Base-by-base conservation (phyloP, 2,329 filamentous ascomycete genomes). In the Calonectria ilicicola region DNA sequence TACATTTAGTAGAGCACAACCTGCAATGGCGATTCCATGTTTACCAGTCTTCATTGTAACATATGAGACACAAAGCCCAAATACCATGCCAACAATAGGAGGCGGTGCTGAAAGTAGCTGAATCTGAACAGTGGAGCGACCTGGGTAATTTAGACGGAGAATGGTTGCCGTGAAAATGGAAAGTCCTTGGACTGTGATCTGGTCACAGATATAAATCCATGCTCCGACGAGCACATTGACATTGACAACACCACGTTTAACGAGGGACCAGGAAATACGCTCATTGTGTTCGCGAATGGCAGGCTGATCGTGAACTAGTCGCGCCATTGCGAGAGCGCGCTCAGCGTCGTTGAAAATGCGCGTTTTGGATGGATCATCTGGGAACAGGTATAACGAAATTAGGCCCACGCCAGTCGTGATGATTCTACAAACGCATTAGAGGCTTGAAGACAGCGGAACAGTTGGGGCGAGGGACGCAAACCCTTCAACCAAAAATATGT, bases 401-500 rank as follows among this genome's bases (percentile, higher is more conserved):
- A 86, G 46, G 0, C 88, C 89, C 15, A 88, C 77, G 49, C 89
- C 70, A 26, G 87, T 80, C 12, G 90, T 92, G 73, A 91, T 76
- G 49, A 91, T 79, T 0, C 90, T 65, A 49, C 5, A 38, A 17
- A 2, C 1, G 10, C 21, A 21, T 47, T 19, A 40, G 23, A 72
- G 69, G 19, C 1, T 3, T 12, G 7, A 2, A n/a, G 9, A 17
- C 14, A n/a, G 4, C 19, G 5, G 1, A 17, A 8, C 2, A 19
- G 32, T 15, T 17, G 5, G 10, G 14, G 21, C 2, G 3, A 2
- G 15, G 14, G 15, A 12, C 2, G 72, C 77, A 63, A 56, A 78
- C 46, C 72, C 90, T 78, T 92, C 90, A 72, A 92, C 91, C 82
- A 92, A 91, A 84, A 92, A 92, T 75, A 92, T 92, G 80, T 89